Evolutionary conservation across 352 stramenopile species (phyloP).

Genomic region (Phytophthora brassicae): DNA sequence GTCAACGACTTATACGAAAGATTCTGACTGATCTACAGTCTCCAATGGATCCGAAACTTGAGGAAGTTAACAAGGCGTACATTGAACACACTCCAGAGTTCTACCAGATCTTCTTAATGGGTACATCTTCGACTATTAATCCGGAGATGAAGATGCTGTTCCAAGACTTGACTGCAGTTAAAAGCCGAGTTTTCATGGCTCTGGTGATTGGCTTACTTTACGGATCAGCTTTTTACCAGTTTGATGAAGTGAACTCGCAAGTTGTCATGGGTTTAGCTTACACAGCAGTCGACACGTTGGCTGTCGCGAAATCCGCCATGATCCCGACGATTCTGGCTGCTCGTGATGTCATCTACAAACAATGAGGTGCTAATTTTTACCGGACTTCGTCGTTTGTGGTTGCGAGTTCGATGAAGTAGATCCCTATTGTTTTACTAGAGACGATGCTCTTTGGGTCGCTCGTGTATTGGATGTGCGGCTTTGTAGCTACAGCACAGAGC

Average conservation of each 20-base stretch:
- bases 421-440: constrained; percentile 52
- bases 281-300: constrained; percentile 68
- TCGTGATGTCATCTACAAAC: constrained; percentile 75
- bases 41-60: constrained; percentile 3
- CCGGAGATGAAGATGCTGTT: constrained; percentile 23
- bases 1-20: constrained; percentile 4
- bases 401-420: constrained; percentile 31
- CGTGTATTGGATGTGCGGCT: constrained; percentile 82
- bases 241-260: constrained; percentile 7
- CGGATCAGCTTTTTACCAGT: constrained; percentile 20
- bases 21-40: constrained; percentile 10
- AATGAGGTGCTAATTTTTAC: constrained; percentile 80
- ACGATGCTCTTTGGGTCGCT: constrained; percentile 70
- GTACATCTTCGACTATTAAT: constrained; percentile 16
- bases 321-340: constrained; percentile 65
- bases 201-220: constrained; percentile 17
- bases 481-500: constrained; percentile 36
- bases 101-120: constrained; percentile 22
- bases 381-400: constrained; percentile 71
- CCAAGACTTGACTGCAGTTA: constrained; percentile 26
- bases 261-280: constrained; percentile 58
- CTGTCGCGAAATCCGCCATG: constrained; percentile 63
- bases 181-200: constrained; percentile 22
- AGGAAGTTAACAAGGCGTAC: constrained; percentile 10
- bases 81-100: constrained; percentile 29